Evolutionary conservation across 805 yeast species (phyloP).

Genomic region (Yamadazyma olivae): DNA sequence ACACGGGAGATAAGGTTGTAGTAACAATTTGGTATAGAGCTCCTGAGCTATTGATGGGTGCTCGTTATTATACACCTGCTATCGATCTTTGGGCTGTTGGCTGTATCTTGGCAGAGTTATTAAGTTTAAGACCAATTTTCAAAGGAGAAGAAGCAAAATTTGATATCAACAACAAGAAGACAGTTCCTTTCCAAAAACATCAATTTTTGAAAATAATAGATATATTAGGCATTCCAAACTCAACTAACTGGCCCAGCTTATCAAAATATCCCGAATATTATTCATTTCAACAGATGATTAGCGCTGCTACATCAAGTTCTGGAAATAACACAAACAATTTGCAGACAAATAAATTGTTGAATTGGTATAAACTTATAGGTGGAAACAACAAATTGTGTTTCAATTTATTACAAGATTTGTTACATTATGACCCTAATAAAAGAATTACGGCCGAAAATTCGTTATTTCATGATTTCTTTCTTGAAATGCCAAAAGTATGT

Average conservation of each 20-base stretch:
- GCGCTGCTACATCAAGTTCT: background rate
- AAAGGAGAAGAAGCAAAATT: conserved; percentile 98
- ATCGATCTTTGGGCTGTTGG: conserved; percentile 96
- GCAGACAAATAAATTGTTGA: conserved; percentile 64
- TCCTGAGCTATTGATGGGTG: conserved; percentile 50
- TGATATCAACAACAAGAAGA: conserved; percentile 75
- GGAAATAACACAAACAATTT: conserved; percentile 16
- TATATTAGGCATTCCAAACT: conserved; percentile 85
- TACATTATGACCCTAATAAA: conserved; percentile 80
- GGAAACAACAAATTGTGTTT: conserved; percentile 69
- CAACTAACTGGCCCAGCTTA: conserved; percentile 76
- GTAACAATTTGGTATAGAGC: conserved; percentile 98
- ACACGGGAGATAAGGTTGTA: conserved; percentile 92
- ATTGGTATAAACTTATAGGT: conserved; percentile 86
- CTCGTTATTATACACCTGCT: conserved; percentile 50
- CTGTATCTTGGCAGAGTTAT: conserved; percentile 86
- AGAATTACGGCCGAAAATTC: conserved; percentile 80
- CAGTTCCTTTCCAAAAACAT: conserved; percentile 90
- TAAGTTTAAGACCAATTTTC: conserved; percentile 87
- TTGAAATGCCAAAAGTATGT: conserved; percentile 62
- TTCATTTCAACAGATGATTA: conserved; percentile 44
- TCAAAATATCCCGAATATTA: conserved; percentile 79
- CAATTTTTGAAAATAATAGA: conserved; percentile 90
- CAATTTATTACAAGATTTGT: conserved; percentile 56
- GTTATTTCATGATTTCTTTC: conserved; percentile 73